Conservation (phyloP, 306 rosid species). For the Senna siamea region DNA sequence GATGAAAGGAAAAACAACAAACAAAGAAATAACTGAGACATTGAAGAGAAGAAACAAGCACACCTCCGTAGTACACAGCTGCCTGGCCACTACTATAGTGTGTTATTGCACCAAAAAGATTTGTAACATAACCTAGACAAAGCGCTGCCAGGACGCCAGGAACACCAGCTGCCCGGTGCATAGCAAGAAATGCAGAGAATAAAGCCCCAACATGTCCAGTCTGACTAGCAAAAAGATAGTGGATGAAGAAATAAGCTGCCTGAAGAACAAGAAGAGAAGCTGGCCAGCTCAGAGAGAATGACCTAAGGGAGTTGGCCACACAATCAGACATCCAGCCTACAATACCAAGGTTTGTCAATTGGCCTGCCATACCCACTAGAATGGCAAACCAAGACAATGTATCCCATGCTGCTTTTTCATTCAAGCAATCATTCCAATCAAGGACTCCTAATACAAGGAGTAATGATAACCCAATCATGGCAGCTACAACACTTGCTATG, state of each 20-base stretch:
- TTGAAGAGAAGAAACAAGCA: slow-evolving; percentile 31
- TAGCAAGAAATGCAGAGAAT: slow-evolving; percentile 89
- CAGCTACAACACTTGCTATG: slow-evolving; percentile 81
- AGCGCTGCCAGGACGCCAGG: slow-evolving; percentile 77
- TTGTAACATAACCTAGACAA: slow-evolving; percentile 82
- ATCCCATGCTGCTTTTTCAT: slow-evolving; percentile 96
- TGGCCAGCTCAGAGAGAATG: slow-evolving; percentile 86
- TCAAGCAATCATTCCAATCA: slow-evolving; percentile 88
- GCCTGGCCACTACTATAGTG: slow-evolving; percentile 98
- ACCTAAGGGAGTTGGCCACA: slow-evolving; percentile 63
- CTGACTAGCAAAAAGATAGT: slow-evolving; percentile 97
- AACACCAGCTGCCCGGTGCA: slow-evolving; percentile 94
- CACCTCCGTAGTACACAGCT: slow-evolving; percentile 97
- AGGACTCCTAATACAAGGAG: slow-evolving; percentile 86
- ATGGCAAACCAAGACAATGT: slow-evolving; percentile 94
- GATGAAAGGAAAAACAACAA: slow-evolving; percentile 18
- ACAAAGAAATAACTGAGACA: slow-evolving; percentile 5
- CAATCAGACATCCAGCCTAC: slow-evolving; percentile 80
- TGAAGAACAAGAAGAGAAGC: slow-evolving; percentile 81
- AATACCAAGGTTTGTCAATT: slow-evolving; percentile 84
- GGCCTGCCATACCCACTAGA: slow-evolving; percentile 94
- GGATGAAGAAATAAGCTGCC: slow-evolving; percentile 80
- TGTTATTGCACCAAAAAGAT: slow-evolving; percentile 88
- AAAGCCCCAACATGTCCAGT: slow-evolving; percentile 96
- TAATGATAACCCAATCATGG: slow-evolving; percentile 88